Percentiles rank a stretch among this genome's conserved stretches.
These are phyloP conservation scores for Kwoniella mangroviensis DNA, from an alignment of 768 basidiomycete genomes.

Conservation along the genomic window DNA sequence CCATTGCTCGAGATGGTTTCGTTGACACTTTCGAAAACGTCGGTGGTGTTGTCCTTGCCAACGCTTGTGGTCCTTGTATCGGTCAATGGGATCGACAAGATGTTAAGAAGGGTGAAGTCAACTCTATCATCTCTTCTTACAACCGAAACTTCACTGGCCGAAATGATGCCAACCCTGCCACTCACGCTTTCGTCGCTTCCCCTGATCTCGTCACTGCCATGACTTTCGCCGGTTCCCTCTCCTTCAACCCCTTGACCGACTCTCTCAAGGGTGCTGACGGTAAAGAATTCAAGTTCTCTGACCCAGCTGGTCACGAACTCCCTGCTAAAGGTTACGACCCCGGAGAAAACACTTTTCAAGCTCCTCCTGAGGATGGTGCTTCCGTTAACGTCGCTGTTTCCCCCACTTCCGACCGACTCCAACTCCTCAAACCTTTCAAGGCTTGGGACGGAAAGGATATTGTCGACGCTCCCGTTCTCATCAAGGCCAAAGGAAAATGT, in stretches of 20 bases:
- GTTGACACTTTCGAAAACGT: slow-evolving; percentile 83
- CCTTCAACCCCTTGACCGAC: slow-evolving; percentile 97
- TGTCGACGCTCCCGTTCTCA: slow-evolving; percentile 83
- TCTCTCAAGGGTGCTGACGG: slow-evolving; percentile 84
- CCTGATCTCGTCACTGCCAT: slow-evolving; percentile 86
- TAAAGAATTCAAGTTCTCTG: slow-evolving; percentile 96
- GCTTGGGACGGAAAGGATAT: slow-evolving; percentile 94
- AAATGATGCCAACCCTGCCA: slow-evolving; percentile 99
- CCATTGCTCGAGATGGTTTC: slow-evolving; percentile 93
- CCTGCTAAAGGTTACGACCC: slow-evolving; percentile 95
- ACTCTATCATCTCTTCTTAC: slow-evolving; percentile 99
- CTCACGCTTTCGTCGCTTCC: slow-evolving; percentile 66
- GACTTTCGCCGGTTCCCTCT: slow-evolving; percentile 88
- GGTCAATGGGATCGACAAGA: slow-evolving; percentile 99
- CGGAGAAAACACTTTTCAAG: slow-evolving; percentile 95
- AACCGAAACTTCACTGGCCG: slow-evolving; percentile 99
- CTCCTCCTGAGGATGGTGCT: slow-evolving; percentile 83
- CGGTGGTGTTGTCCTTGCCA: slow-evolving; percentile 93
- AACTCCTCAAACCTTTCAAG: slow-evolving; percentile 84
- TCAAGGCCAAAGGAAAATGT: slow-evolving; percentile 99
- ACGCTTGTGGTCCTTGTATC: slow-evolving; percentile 98
- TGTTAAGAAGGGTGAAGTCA: slow-evolving; percentile 92
- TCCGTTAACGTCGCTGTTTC: slow-evolving; percentile 83
- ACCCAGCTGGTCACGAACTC: slow-evolving; percentile 87
- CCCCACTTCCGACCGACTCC: slow-evolving; percentile 85